phyloP scores from a whole-genome alignment of 148 eudicot genomes.

The Arbutus unedo region DNA sequence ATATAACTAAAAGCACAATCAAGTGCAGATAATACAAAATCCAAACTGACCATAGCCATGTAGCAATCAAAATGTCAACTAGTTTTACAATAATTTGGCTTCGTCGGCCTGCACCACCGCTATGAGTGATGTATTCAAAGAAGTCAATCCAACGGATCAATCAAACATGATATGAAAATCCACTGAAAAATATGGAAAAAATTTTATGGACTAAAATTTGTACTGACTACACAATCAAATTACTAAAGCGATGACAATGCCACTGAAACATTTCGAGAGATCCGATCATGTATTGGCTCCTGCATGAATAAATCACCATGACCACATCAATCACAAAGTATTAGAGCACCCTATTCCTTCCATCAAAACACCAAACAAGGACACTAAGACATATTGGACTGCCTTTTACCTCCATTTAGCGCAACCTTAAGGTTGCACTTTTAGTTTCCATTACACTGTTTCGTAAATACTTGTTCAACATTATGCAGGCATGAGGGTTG shows the following conservation, averaged over 20 bases:
- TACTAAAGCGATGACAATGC: conserved; percentile 55
- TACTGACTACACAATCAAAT: background rate
- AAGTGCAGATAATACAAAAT: background rate
- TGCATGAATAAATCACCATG: conserved; percentile 25
- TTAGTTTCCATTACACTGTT: too few species aligned
- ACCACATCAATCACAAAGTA: background rate
- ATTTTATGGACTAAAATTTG: background rate
- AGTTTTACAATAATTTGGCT: background rate
- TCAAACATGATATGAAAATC: background rate
- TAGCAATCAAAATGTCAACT: background rate
- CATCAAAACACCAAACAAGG: background rate
- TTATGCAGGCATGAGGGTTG: too few species aligned
- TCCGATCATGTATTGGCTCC: conserved; percentile 84
- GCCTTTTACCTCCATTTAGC: conserved; percentile 37
- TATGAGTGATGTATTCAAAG: background rate
- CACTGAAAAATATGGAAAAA: background rate
- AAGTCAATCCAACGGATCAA: background rate
- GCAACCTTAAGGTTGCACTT: too few species aligned
- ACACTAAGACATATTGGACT: background rate
- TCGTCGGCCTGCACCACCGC: background rate
- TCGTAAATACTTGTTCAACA: too few species aligned
- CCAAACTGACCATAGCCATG: background rate
- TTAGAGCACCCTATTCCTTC: background rate
- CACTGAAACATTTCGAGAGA: conserved; percentile 63
- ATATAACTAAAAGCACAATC: background rate